These are phyloP conservation scores for Hapsidospora chrysogenum DNA, from an alignment of 495 filamentous ascomycete genomes.

Conservation along the genomic window DNA sequence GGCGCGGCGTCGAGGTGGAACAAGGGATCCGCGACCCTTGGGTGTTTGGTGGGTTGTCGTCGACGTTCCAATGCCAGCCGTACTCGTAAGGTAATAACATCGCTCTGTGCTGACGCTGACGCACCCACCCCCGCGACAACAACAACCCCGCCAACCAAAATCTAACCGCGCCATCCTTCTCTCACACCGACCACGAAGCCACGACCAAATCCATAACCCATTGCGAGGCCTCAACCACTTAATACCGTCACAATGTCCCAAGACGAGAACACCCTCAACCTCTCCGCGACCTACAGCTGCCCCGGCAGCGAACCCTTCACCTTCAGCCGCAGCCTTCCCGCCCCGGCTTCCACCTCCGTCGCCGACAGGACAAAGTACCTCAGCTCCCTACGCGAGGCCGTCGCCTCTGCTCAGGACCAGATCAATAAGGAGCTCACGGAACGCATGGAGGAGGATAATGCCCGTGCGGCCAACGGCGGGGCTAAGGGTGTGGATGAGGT, in stretches of 20 bases:
- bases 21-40: too few species aligned
- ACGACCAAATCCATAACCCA: not conserved
- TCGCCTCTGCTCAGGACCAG: conserved; percentile 45
- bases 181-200: not conserved
- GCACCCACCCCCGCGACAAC: too few species aligned
- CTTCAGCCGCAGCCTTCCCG: conserved; percentile 20
- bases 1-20: too few species aligned
- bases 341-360: conserved; percentile 20
- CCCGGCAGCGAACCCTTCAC: conserved; percentile 28
- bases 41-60: too few species aligned
- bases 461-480: conserved; percentile 17
- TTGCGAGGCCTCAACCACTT: conserved; percentile 4
- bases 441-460: conserved; percentile 81
- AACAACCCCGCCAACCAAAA: too few species aligned
- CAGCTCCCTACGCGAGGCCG: conserved; percentile 40
- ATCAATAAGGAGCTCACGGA: conserved; percentile 73
- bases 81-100: too few species aligned
- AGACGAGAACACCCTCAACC: conserved; percentile 9
- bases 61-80: too few species aligned
- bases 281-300: conserved; percentile 43
- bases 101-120: too few species aligned
- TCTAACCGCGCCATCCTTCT: too few species aligned
- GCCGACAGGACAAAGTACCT: conserved; percentile 51
- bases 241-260: conserved; percentile 3
- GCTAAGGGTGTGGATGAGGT: conserved; percentile 10